Percentiles rank a stretch among this genome's conserved stretches.
phyloP scores from a whole-genome alignment of 352 stramenopile species.

The Peronospora tabacina region DNA sequence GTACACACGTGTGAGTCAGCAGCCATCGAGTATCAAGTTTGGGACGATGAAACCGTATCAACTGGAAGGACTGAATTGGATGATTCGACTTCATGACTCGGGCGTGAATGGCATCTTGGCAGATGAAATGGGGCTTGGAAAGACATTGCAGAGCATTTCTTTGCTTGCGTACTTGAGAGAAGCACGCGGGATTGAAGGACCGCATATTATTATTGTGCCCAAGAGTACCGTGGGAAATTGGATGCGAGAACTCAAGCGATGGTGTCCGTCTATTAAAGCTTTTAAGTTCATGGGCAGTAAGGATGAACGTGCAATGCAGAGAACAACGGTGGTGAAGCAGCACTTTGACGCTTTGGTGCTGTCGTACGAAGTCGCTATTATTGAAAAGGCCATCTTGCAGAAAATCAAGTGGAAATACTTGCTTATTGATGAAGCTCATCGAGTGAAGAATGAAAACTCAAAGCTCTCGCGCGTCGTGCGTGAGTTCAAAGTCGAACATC shows the following conservation, averaged over 20 bases:
- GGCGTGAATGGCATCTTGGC: constrained; percentile 81
- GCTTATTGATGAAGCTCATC: constrained; percentile 97
- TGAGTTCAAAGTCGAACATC: constrained; percentile 92
- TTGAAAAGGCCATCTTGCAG: constrained; percentile 87
- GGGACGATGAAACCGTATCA: constrained; percentile 87
- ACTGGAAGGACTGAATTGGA: constrained; percentile 85
- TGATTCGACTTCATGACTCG: constrained; percentile 91
- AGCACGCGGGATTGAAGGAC: constrained; percentile 88
- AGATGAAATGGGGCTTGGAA: constrained; percentile 88
- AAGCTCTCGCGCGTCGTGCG: constrained; percentile 83
- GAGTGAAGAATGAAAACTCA: constrained; percentile 96
- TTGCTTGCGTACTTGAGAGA: constrained; percentile 95
- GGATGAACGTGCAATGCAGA: constrained; percentile 89
- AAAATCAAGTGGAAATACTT: constrained; percentile 96
- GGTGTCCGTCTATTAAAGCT: constrained; percentile 90
- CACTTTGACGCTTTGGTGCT: constrained; percentile 93
- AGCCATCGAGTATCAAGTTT: constrained; percentile 78
- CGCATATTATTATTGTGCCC: constrained; percentile 97
- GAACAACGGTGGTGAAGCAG: constrained; percentile 63
- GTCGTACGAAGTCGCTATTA: constrained; percentile 92
- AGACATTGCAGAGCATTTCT: constrained; percentile 98
- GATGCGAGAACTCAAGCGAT: constrained; percentile 97
- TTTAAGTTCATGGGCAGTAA: constrained; percentile 96
- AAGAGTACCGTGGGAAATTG: constrained; percentile 98
- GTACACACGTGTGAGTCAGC: constrained; percentile 74